Percentiles rank a stretch among this genome's conserved stretches.
These are phyloP conservation scores for Mimosa bimucronata DNA, from an alignment of 306 rosid genomes.

Conservation along the genomic window DNA sequence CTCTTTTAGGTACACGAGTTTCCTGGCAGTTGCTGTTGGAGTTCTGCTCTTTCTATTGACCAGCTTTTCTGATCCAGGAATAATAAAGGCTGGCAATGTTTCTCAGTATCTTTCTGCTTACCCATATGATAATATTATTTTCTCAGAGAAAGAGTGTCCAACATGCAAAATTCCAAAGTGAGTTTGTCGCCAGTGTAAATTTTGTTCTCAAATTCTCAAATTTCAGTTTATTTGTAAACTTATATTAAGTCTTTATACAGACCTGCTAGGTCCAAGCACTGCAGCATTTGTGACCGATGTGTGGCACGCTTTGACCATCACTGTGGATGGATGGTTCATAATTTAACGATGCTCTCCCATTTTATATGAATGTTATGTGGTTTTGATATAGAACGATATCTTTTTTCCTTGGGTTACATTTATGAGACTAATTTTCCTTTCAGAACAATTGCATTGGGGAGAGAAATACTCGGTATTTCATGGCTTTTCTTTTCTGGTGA, in stretches of 20 bases:
- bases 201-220: conserved; percentile 20
- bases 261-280: conserved; percentile 99
- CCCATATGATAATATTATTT: conserved; percentile 84
- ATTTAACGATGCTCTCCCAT: conserved; percentile 17
- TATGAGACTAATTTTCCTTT: conserved; percentile 38
- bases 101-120: conserved; percentile 75
- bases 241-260: conserved; percentile 50
- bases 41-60: conserved; percentile 84
- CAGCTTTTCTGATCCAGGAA: conserved; percentile 95
- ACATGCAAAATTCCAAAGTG: conserved; percentile 94
- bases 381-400: conserved; percentile 20
- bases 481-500: conserved; percentile 97
- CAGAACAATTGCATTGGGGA: conserved; percentile 99
- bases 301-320: conserved; percentile 98
- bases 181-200: conserved; percentile 36
- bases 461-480: conserved; percentile 76
- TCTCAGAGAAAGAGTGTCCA: conserved; percentile 78
- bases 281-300: conserved; percentile 87
- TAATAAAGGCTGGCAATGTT: conserved; percentile 71
- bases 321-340: conserved; percentile 97
- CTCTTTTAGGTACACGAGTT: conserved; percentile 79
- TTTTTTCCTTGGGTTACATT: conserved; percentile 29
- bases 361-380: conserved; percentile 11
- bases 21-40: conserved; percentile 74
- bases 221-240: neutral